These are phyloP conservation scores for Funneliformis mosseae DNA, from an alignment of 192 early-diverging fungal species.

Conservation along the genomic window DNA sequence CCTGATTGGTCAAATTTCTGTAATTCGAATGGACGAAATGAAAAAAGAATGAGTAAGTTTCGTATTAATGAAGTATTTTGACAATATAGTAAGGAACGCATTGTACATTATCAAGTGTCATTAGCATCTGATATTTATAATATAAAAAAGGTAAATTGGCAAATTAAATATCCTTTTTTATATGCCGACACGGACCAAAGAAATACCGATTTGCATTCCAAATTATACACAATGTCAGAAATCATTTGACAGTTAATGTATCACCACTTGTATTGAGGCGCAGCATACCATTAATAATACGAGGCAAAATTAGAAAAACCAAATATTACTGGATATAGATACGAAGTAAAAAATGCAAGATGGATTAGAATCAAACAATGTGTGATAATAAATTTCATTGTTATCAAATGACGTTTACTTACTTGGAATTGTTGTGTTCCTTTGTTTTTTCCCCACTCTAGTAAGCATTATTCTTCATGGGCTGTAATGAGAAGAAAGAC, in stretches of 20 bases:
- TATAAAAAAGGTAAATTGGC: background rate
- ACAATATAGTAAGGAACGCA: background rate
- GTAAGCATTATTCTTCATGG: background rate
- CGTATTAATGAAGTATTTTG: background rate
- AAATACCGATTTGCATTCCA: background rate
- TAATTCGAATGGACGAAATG: background rate
- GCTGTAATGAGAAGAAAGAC: background rate
- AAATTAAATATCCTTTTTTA: background rate
- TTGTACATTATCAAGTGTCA: background rate
- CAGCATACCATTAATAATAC: background rate
- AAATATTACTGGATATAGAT: background rate
- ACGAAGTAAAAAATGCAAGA: background rate
- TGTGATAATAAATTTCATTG: background rate
- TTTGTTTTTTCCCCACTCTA: background rate
- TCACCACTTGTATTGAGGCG: background rate
- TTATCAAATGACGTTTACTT: background rate
- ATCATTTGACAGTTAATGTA: background rate
- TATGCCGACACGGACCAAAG: background rate
- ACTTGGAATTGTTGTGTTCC: background rate
- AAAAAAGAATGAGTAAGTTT: background rate
- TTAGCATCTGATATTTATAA: background rate
- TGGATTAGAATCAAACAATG: background rate
- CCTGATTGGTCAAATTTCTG: too few relatives aligned
- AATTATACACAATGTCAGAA: background rate
- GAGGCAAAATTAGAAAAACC: background rate